Base-by-base conservation (phyloP, 192 early-diverging fungal genomes). In the Coemansia sp. region DNA sequence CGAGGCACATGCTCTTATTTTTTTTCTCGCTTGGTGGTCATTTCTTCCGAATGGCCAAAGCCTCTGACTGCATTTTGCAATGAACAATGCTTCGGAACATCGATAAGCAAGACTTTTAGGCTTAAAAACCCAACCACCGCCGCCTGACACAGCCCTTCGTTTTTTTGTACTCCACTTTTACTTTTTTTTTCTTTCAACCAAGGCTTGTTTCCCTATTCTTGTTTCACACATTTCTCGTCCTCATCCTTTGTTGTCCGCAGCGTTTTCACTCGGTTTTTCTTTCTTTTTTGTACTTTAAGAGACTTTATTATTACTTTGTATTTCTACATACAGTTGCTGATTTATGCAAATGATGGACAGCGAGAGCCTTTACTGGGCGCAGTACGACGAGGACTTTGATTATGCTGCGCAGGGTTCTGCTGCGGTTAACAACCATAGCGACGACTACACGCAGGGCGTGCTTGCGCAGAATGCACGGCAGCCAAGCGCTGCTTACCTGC, bases 311-410 rank as follows among this genome's bases (percentile, higher is more conserved):
- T 39, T 5, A 20, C 6, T n/a, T n/a, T 66, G 36, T 54, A 64
- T 14, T 64, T 51, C 9, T 3, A 51, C 51, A 65, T 54, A 34
- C 34, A 9, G 11, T 41, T 38, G 4, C 32, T 32, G 11, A 6
- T 41, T 41, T 41, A 9, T 41, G 36, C 43, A 1, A 22, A 68
- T 34, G 17, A 68, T 70, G 67, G 73, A 69, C 36, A 63, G 52
- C 53, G 81, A 83, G 33, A 62, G 70, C 61, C 68, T 64, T 8
- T 83, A 83, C 28, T 83, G 81, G 81, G 81, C 78, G 41, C 75
- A 65, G 39, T 83, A 83, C 59, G 72, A 71, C 65, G 54, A 17
- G 17, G 66, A 74, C 17, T 56, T 37, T 6, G 66, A 67, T 15
- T 33, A 68, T 38, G 65, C 34, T n/a, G 15, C 48, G n/a, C 66